Base-by-base conservation (phyloP, 148 eudicot species). In the Rhododendron ovatum region DNA sequence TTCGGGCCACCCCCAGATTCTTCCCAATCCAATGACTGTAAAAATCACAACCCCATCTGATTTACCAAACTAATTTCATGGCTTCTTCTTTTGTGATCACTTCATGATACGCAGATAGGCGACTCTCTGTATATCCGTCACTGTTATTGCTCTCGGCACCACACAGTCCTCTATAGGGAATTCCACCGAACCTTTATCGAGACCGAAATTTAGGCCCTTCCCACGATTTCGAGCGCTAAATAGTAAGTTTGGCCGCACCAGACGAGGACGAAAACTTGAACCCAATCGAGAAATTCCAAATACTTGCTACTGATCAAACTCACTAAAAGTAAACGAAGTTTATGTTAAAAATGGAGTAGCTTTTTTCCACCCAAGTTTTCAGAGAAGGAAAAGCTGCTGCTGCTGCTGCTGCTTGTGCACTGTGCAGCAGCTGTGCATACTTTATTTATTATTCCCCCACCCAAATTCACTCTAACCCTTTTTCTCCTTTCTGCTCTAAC, bases 401-500 rank as follows among this genome's bases (percentile, higher is more conserved):
- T 28, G 73, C 14, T 18, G 50, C n/a, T n/a, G n/a, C n/a, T n/a
- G n/a, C 12, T 55, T 55, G 61, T 15, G 57, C 33, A 43, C 2
- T 35, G 35, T 73, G 79, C 26, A 65, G 24, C 26, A 84, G 41
- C 9, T 71, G 51, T 67, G 15, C 17, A 45, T 74, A 86, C 84
- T 84, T 89, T 86, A 84, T 80, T 87, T 30, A 30, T 69, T 69
- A 30, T 69, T 69, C 75, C 37, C 18, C 17, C 75, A 11, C 71
- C 17, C 37, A 7, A 18, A 71, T 84, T 10, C 47, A 83, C 22
- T 74, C 84, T 10, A n/a, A 22, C 73, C 35, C 57, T 45, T 22
- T 67, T 67, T 67, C 55, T 80, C 86, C 81, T 33, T 47, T 13
- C 41, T 71, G 28, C 71, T 85, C 78, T 35, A 17, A 22, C 50